These are phyloP conservation scores for Eucalyptus curtisii DNA, from an alignment of 345 rosid species.

Conservation along the genomic window DNA sequence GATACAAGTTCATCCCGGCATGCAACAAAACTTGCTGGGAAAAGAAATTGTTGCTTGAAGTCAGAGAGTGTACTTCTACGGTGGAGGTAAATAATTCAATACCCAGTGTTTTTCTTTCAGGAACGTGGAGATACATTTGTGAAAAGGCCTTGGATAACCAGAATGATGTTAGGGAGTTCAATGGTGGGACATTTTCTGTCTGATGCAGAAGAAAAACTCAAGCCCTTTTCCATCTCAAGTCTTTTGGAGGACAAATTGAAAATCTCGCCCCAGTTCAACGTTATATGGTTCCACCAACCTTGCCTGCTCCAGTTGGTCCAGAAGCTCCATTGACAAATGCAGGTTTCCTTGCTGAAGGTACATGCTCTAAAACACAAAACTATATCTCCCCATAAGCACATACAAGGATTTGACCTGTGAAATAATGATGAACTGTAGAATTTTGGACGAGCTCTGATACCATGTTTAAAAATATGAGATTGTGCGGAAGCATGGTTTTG, in stretches of 20 bases:
- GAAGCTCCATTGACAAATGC: not conserved
- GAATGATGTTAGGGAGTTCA: not conserved
- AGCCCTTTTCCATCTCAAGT: not conserved
- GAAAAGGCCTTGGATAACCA: conserved; percentile 32
- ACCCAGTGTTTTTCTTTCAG: conserved; percentile 12
- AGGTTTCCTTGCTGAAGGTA: not conserved
- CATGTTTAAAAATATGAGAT: not conserved
- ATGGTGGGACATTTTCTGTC: not conserved
- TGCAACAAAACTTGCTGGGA: not conserved
- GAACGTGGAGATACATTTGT: conserved; percentile 66
- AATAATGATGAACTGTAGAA: not conserved
- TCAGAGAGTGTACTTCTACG: fast-evolving
- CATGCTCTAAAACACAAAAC: not conserved
- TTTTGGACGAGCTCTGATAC: not conserved
- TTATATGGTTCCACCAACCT: not conserved
- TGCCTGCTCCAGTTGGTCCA: fast-evolving
- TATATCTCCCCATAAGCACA: not conserved
- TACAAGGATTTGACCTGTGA: not conserved
- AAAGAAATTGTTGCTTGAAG: not conserved
- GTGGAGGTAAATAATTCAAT: not conserved
- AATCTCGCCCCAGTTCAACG: not conserved
- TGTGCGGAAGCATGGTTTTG: not conserved
- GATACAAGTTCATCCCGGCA: not conserved
- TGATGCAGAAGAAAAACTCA: not conserved
- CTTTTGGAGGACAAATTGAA: not conserved